Base-by-base conservation (phyloP, 441 rosid species). In the Pelargonium exstipulatum region DNA sequence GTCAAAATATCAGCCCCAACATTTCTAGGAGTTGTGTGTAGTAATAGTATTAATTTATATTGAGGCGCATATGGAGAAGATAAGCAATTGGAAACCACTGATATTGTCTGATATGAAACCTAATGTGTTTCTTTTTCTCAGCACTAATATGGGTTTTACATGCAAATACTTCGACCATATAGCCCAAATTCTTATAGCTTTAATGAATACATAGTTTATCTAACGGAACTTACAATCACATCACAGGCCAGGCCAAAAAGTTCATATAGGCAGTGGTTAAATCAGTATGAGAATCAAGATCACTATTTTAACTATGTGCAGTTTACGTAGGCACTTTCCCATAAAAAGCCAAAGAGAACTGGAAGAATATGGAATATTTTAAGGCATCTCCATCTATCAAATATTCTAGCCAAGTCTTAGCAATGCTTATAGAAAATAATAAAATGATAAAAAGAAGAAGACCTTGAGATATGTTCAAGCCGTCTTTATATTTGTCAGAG, bases 401-500 rank as follows among this genome's bases (percentile, higher is more conserved):
- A 40, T 46, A 66, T 46, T 26, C 43, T 17, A 26, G 3, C 40
- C 69, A 72, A 22, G 26, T 46, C 18, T 46, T 57, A 43, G 62
- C 37, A 9, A 64, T 63, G 48, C 46, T 64, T 64, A 17, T 64
- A 66, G 46, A 60, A 63, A 26, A 24, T 24, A 51, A 75, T 66
- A 62, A 60, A 0, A 46, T 48, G 3, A 57, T 12, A 72, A 53
- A 24, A 51, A 73, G 68, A 40, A 64, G 22, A 22, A 18, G 14
- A 88, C 84, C 83, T 81, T 74, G 80, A 71, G 79, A 73, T 57
- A 81, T 71, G 73, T 69, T 82, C 65, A 69, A 57, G 60, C 79
- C 81, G 73, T 80, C 83, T 51, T 70, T 74, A 69, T 70, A 81
- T 77, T 87, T 85, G 78, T 85, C 94, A 0, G 78, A 73, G 83